These are phyloP conservation scores for Pseudomicrostroma phylloplanum DNA, from an alignment of 1,284 basidiomycete genomes.

Conservation along the genomic window DNA sequence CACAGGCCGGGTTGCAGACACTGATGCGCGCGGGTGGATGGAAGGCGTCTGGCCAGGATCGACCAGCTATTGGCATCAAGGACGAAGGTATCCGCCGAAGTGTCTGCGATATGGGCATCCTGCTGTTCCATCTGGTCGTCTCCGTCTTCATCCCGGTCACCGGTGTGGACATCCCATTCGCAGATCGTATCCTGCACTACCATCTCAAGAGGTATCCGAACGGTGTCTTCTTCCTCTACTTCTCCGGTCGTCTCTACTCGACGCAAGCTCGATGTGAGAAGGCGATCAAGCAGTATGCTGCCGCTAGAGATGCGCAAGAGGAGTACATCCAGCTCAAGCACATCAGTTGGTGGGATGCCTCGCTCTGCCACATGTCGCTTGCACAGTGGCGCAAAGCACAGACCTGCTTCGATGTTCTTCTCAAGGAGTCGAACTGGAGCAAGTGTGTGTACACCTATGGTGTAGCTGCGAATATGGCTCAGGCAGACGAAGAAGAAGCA, in stretches of 20 bases:
- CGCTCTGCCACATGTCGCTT: conserved; percentile 46
- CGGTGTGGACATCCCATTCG: conserved; percentile 45
- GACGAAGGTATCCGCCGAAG: conserved; percentile 34
- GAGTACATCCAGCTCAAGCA: conserved; percentile 50
- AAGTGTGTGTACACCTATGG: conserved; percentile 49
- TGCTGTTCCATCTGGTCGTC: conserved; percentile 46
- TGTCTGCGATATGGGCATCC: conserved; percentile 47
- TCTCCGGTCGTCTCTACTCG: conserved; percentile 48
- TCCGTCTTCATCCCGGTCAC: conserved; percentile 49
- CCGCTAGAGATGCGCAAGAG: conserved; percentile 43
- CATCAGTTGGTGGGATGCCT: conserved; percentile 48
- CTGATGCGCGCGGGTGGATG: conserved; percentile 39
- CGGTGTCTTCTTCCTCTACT: conserved; percentile 50
- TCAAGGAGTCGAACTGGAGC: conserved; percentile 48
- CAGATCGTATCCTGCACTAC: conserved; percentile 48
- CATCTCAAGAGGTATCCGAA: conserved; percentile 45
- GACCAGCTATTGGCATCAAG: conserved; percentile 27
- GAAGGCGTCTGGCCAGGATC: conserved; percentile 16
- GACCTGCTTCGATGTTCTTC: conserved; percentile 34
- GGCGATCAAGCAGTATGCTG: conserved; percentile 39
- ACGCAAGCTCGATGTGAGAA: conserved; percentile 40
- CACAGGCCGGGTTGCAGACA: conserved; percentile 34
- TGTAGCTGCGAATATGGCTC: conserved; percentile 34
- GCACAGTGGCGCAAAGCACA: conserved; percentile 35
- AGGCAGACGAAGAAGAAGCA: conserved; percentile 14